Evolutionary conservation across 2,329 filamentous ascomycete species (phyloP), one percentile per base, ranked within the genome.

Genomic region (Sporothrix variecibatus): DNA sequence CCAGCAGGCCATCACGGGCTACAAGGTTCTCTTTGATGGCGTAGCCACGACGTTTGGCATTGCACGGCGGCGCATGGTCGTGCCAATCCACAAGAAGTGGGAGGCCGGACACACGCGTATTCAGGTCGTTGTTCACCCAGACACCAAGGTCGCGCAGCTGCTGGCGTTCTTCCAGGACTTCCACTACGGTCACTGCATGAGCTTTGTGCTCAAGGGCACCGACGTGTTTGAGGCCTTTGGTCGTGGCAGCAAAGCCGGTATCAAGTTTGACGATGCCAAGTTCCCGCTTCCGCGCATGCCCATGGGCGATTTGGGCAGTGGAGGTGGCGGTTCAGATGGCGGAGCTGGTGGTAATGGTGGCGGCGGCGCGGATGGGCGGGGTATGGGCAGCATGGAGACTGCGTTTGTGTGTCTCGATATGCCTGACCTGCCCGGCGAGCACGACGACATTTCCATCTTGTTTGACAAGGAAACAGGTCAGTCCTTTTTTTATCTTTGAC

Each of bases 11-110:
- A 84, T 97, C 73, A 97, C 94, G 0, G 94, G 94, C 0, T 97
- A 92, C 81, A 86, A 86, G 34, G 93, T 97, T 20, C 83, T 92
- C 8, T 94, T 91, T 77, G 92, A 94, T 80, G 90, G 90, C 7
- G 82, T 93, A 71, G 94, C 94, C 6, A 86, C 88, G 8, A 90
- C 90, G 0, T 93, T 97, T 81, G 91, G 92, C 74, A 97, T 97
- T 77, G 91, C 94, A 1, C 90, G 94, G 40, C 90, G 93, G 68
- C 89, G 93, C 77, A 96, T 95, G 92, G 93, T 97, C 15, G 94
- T 97, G 20, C 94, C 94, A 0, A 95, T 97, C 77, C 93, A 97
- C 84, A 97, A 97, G 84, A 96, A 96, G 82, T 97, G 94, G 93
- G 94, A 97, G 80, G 93, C 94, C 2, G 90, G 87, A n/a, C 88